Evolutionary conservation across 2,329 filamentous ascomycete genomes (phyloP), one percentile per base, ranked within the genome.

Genomic region (Penicillium sp.): DNA sequence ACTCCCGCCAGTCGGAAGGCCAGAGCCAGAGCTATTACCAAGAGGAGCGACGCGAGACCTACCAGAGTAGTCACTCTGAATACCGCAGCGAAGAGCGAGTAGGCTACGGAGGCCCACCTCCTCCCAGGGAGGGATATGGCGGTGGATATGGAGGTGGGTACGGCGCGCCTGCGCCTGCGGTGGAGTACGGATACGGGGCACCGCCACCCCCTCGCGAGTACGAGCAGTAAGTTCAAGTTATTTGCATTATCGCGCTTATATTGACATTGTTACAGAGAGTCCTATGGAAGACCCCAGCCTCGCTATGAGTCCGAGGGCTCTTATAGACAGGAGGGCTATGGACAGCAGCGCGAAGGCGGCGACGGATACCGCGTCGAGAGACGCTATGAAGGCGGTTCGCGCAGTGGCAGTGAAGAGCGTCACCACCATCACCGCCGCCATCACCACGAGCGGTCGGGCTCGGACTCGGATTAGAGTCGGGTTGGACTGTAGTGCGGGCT

Each of bases 291-390:
- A 36, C 44, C 54, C 9, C 59, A 56, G 34, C 56, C 55, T 45
- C 54, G 45, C 16, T 59, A 62, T 29, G 56, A 57, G 10, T 56
- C 52, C 43, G 55, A 54, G 36, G 57, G 55, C 24, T 49, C 57
- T 39, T 52, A 60, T 53, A 54, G 24, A 8, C 52, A 57, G 34
- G 62, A 62, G 24, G 54, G 58, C 43, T 59, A 60, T 45, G 56
- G 55, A 14, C 50, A 61, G 27, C 55, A 61, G 43, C 62, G 38
- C 6, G 58, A 64, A n/a, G 50, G 55, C 10, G 60, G 58, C 18
- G 57, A 59, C 48, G 62, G 62, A 16, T 64, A 64, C 49, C 47
- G 51, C 32, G 56, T 49, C 16, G 65, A 70, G 43, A 52, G 60
- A 45, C 59, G 52, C 29, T 56, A 61, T 54, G 63, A 54, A 38